Conservation (phyloP, 805 yeast genomes). For the Suhomyces sp. region DNA sequence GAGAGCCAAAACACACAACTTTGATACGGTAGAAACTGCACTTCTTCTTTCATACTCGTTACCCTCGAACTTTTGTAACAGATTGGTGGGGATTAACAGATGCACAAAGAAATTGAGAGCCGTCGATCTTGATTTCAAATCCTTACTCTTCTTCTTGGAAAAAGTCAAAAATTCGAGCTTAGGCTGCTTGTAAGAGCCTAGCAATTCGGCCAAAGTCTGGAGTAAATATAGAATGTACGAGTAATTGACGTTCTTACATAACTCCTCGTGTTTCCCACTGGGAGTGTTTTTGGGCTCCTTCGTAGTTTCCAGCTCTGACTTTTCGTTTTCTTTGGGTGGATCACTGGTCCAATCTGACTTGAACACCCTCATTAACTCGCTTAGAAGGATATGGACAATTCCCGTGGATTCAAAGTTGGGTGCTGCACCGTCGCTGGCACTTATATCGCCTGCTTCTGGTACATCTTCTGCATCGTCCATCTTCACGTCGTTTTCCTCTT, state of each 20-base stretch:
- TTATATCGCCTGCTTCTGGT: conserved; percentile 10
- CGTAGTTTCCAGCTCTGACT: background rate
- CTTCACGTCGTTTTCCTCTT: conserved; percentile 23
- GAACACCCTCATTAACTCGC: conserved; percentile 56
- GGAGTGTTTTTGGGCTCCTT: conserved; percentile 14
- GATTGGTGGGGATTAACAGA: conserved; percentile 62
- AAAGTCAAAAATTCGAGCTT: conserved; percentile 80
- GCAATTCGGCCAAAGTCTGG: conserved; percentile 63
- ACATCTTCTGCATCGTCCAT: conserved; percentile 23
- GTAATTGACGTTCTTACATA: conserved; percentile 36
- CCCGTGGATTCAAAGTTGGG: conserved; percentile 41
- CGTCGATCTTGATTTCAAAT: conserved; percentile 68
- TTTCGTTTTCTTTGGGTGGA: conserved; percentile 15
- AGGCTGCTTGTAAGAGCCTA: conserved; percentile 75
- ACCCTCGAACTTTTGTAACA: conserved; percentile 30
- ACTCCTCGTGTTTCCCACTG: conserved; percentile 6
- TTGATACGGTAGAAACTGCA: conserved; percentile 60
- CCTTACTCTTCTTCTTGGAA: conserved; percentile 51
- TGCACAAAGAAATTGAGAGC: conserved; percentile 75
- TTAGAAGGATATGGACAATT: conserved; percentile 58
- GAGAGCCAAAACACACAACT: conserved; percentile 58
- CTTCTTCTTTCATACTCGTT: conserved; percentile 48
- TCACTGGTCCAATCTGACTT: conserved; percentile 37
- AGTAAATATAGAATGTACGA: conserved; percentile 67
- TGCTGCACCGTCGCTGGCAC: background rate